Evolutionary conservation across 1,284 basidiomycete species (phyloP).

Genomic region (Austroboletus novae-zelandiae): DNA sequence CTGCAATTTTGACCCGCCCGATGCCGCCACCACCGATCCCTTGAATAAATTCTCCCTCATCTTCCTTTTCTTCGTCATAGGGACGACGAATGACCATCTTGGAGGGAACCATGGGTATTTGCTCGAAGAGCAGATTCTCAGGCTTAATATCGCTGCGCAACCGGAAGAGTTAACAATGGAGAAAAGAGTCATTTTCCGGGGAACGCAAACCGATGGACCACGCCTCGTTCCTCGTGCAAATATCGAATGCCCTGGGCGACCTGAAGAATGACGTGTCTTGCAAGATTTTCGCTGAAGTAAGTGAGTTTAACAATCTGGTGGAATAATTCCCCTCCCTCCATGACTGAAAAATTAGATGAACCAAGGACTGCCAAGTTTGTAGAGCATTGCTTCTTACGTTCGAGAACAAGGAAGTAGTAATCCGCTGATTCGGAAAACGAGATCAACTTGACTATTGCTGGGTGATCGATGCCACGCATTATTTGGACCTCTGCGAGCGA

Average conservation of each 20-base stretch:
- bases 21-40: conserved; percentile 96
- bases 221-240: conserved; percentile 96
- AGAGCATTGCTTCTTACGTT: conserved; percentile 55
- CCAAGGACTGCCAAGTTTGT: conserved; percentile 3
- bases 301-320: conserved; percentile 99
- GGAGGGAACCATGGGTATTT: conserved; percentile 91
- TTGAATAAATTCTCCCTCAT: conserved; percentile 94
- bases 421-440: conserved; percentile 91
- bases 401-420: conserved; percentile 93
- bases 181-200: neutral
- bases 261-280: conserved; percentile 96
- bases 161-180: neutral
- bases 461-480: conserved; percentile 94
- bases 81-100: conserved; percentile 75
- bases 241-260: conserved; percentile 95
- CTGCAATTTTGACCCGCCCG: conserved; percentile 97
- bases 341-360: conserved; percentile 50
- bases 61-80: conserved; percentile 98
- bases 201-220: conserved; percentile 74
- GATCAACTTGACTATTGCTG: conserved; percentile 85
- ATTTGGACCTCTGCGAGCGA: conserved; percentile 87
- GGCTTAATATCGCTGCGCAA: conserved; percentile 85
- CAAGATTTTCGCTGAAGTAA: conserved; percentile 95
- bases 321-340: conserved; percentile 98
- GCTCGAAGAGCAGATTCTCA: conserved; percentile 94